phyloP scores from a whole-genome alignment of 1,284 basidiomycete species.

The Cutaneotrichosporon dermatis region DNA sequence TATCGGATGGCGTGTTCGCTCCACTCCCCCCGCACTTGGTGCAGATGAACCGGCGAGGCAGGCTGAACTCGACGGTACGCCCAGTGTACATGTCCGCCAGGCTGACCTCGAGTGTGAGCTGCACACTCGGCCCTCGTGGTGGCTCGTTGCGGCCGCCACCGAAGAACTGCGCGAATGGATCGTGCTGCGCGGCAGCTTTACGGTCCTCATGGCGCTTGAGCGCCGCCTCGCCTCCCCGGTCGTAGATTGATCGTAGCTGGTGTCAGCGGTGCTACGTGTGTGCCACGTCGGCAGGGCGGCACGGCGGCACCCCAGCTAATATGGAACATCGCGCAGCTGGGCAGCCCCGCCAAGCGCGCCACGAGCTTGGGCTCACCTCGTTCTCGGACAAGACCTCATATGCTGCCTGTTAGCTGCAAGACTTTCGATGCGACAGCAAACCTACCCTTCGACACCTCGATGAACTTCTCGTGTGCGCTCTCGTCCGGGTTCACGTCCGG shows the following conservation, averaged over 20 bases:
- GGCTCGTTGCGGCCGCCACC: slow-evolving; percentile 68
- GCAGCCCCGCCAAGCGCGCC: too few species aligned
- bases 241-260: slow-evolving; percentile 85
- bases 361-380: slow-evolving; percentile 53
- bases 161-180: slow-evolving; percentile 88
- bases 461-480: slow-evolving; percentile 75
- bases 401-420: slow-evolving; percentile 54
- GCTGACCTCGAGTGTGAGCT: slow-evolving; percentile 81
- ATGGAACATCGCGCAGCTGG: too few species aligned
- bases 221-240: slow-evolving; percentile 87
- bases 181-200: slow-evolving; percentile 74
- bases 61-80: slow-evolving; percentile 79
- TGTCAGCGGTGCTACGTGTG: background rate
- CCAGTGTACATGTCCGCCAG: slow-evolving; percentile 83
- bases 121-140: slow-evolving; percentile 67
- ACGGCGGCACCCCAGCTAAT: too few species aligned
- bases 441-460: slow-evolving; percentile 80
- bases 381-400: slow-evolving; percentile 85
- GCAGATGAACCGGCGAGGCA: slow-evolving; percentile 82
- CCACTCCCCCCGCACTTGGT: slow-evolving; percentile 89
- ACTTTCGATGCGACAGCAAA: background rate
- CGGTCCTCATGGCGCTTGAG: slow-evolving; percentile 71
- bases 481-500: slow-evolving; percentile 90
- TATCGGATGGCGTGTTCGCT: slow-evolving; percentile 77
- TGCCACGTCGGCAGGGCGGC: too few species aligned